Conservation (phyloP, 2,329 filamentous ascomycete species). For the Exophiala dermatitidis region DNA sequence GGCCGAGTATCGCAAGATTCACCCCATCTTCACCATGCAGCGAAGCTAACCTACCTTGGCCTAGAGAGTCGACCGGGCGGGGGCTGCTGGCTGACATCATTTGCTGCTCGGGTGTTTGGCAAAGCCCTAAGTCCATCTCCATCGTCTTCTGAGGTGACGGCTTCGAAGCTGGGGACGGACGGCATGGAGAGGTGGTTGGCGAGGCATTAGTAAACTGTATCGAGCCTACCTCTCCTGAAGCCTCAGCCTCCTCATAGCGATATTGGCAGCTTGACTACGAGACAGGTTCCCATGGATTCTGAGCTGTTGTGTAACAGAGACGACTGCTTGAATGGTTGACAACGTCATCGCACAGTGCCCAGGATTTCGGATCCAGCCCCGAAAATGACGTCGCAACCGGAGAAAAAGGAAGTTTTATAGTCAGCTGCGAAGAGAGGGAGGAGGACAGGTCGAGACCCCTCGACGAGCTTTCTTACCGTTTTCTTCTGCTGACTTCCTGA, state of each 20-base stretch:
- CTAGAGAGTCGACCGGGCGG: neutral
- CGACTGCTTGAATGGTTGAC: neutral
- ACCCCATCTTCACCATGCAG: neutral
- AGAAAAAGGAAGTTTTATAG: neutral
- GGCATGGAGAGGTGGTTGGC: neutral
- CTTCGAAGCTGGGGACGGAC: neutral
- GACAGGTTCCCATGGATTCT: too few species aligned
- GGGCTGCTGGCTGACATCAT: conserved; percentile 12
- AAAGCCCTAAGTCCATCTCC: neutral
- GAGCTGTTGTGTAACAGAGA: too few species aligned
- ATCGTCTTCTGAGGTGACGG: neutral
- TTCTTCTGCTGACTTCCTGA: conserved; percentile 2
- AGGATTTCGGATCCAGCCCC: neutral
- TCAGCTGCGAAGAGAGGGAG: neutral
- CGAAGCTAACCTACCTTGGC: too few species aligned
- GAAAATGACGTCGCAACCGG: conserved; percentile 11
- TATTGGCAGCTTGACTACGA: too few species aligned
- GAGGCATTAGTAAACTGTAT: too few species aligned
- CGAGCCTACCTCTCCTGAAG: too few species aligned
- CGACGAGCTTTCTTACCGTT: neutral
- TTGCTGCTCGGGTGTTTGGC: conserved; percentile 1
- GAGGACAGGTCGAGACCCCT: neutral
- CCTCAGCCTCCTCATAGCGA: too few species aligned
- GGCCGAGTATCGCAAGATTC: neutral
- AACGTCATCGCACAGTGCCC: conserved; percentile 19